phyloP scores from a whole-genome alignment of 2,329 filamentous ascomycete species.

The Arthrobotrys sinensis region DNA sequence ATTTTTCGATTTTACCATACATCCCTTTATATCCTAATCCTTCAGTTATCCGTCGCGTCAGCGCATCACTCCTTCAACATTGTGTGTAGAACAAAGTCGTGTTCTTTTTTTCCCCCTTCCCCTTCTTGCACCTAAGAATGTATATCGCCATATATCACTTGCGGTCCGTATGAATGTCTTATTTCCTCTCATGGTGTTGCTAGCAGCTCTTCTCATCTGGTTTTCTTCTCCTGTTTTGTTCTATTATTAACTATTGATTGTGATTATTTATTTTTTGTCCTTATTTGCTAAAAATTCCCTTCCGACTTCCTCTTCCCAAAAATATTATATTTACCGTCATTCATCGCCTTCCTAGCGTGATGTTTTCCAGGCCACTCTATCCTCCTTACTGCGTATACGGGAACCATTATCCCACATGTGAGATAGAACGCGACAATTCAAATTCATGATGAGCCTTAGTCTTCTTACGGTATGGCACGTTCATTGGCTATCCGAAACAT shows the following conservation, averaged over 20 bases:
- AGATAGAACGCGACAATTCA: no score
- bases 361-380: neutral
- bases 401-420: no score
- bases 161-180: slow-evolving; percentile 43
- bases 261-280: slow-evolving; percentile 5
- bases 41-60: slow-evolving; percentile 58
- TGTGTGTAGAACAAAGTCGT: slow-evolving; percentile 48
- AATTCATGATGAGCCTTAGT: no score
- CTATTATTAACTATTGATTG: slow-evolving; percentile 1
- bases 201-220: slow-evolving; percentile 38
- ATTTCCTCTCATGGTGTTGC: slow-evolving; percentile 24
- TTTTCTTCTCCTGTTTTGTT: slow-evolving; percentile 4
- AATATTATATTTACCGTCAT: neutral
- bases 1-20: slow-evolving; percentile 53
- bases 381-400: neutral
- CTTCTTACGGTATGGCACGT: no score
- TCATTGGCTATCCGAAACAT: neutral
- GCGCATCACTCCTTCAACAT: slow-evolving; percentile 58
- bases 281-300: slow-evolving; percentile 10
- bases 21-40: slow-evolving; percentile 60
- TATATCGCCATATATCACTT: slow-evolving; percentile 59
- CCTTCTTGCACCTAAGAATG: slow-evolving; percentile 50
- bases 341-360: neutral
- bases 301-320: neutral
- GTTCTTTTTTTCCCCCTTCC: slow-evolving; percentile 20